Percentiles rank a stretch among this genome's conserved stretches.
These are phyloP conservation scores for Trypanosoma melophagium DNA, from an alignment of 208 protist genomes.

Conservation along the genomic window DNA sequence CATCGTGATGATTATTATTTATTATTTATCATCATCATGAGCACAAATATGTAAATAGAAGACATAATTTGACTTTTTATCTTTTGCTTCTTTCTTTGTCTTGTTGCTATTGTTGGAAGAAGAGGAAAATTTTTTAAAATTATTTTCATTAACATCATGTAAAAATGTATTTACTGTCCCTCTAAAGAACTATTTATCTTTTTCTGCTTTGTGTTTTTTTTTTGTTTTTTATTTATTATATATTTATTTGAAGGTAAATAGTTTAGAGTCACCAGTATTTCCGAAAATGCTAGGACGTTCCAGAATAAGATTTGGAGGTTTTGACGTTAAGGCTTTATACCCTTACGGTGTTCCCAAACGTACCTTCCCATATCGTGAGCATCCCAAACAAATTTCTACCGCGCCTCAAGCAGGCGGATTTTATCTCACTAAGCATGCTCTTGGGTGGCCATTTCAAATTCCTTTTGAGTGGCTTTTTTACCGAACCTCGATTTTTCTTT, in stretches of 20 bases:
- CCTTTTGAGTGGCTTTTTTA: conserved; percentile 92
- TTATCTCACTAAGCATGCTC: conserved; percentile 80
- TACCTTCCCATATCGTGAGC: conserved; percentile 86
- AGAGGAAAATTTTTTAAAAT: no score
- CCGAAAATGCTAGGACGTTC: conserved; percentile 64
- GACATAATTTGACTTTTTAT: conserved; percentile 4
- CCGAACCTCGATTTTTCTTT: conserved; percentile 64
- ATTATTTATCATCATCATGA: no score
- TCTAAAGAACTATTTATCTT: not conserved
- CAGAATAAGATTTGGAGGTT: conserved; percentile 52
- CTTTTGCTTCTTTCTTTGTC: not conserved
- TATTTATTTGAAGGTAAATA: not conserved
- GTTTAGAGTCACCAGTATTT: not conserved
- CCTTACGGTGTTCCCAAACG: conserved; percentile 86
- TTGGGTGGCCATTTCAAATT: conserved; percentile 88
- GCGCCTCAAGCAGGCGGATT: conserved; percentile 84
- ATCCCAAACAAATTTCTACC: conserved; percentile 81
- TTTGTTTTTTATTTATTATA: conserved; percentile 8
- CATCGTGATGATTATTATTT: no score
- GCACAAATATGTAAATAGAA: not conserved
- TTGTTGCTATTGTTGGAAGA: no score
- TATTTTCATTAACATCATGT: no score
- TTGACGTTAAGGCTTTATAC: conserved; percentile 78
- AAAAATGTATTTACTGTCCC: no score
- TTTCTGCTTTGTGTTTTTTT: conserved; percentile 9